phyloP scores from a whole-genome alignment of 768 basidiomycete genomes.

The Mycena sanguinolenta region DNA sequence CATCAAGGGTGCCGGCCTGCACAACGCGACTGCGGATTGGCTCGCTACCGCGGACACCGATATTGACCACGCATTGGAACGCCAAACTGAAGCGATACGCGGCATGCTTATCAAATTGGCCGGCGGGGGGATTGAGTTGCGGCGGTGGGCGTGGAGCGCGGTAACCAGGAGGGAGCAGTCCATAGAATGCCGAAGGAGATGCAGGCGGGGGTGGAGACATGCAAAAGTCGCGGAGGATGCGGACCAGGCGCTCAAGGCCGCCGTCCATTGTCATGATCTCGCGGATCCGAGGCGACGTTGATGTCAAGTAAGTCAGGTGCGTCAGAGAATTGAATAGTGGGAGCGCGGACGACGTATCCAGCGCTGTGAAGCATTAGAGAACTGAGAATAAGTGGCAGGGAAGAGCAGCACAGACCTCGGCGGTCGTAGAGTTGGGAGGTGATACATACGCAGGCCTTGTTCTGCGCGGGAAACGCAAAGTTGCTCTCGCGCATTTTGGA shows the following conservation, averaged over 20 bases:
- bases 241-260: constrained; percentile 94
- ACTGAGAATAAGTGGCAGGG: neutral
- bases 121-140: constrained; percentile 71
- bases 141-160: constrained; percentile 69
- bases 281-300: constrained; percentile 96
- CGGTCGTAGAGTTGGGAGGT: constrained; percentile 95
- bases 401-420: constrained; percentile 71
- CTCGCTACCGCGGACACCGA: constrained; percentile 96
- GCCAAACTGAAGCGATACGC: constrained; percentile 93
- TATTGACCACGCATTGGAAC: constrained; percentile 97
- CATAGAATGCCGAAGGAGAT: constrained; percentile 81
- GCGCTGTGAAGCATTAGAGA: constrained; percentile 46
- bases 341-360: constrained; percentile 68
- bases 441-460: constrained; percentile 95
- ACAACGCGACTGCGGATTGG: constrained; percentile 92
- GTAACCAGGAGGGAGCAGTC: constrained; percentile 76
- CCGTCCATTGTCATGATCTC: constrained; percentile 99
- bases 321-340: constrained; percentile 94
- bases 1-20: constrained; percentile 93
- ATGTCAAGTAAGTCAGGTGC: constrained; percentile 96
- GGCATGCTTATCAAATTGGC: constrained; percentile 80
- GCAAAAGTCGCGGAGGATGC: constrained; percentile 92
- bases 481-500: constrained; percentile 90
- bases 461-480: constrained; percentile 94
- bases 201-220: constrained; percentile 86